Evolutionary conservation across 2,329 filamentous ascomycete species (phyloP), one percentile per base, ranked within the genome.

Genomic region (Nigrospora osmanthi): DNA sequence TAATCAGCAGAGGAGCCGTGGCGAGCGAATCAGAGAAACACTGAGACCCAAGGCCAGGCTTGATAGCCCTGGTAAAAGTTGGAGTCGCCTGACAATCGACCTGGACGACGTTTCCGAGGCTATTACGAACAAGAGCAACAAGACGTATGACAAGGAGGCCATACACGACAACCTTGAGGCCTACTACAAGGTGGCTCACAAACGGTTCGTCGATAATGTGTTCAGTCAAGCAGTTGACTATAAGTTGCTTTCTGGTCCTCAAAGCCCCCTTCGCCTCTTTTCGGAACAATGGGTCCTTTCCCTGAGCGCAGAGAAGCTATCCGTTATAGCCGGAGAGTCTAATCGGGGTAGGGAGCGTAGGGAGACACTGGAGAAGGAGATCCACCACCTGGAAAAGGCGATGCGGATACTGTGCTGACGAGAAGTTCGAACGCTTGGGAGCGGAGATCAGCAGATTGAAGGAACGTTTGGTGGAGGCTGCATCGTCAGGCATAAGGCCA

Each of bases 1-100:
- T 23, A 42, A 37, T 4, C 46, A 54, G 0, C 48, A 54, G n/a
- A 35, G n/a, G 12, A 35, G 33, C 33, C n/a, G n/a, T 35, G n/a
- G 33, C n/a, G n/a, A 35, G 12, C 33, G 33, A 35, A 35, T 35
- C 33, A 35, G 33, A 15, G 33, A 35, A 13, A 35, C 33, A 13
- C 33, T 35, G 33, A 35, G 12, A 15, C 33, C 33, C n/a, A 13
- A 13, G 12, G 33, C 33, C 33, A 13, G n/a, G 33, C 12, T 13
- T 13, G 33, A 35, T 23, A 23, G 19, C 19, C 19, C 19, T 15
- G 33, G n/a, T 15, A 35, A 15, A 13, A 35, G n/a, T 13, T 35
- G 33, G 33, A 15, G 33, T 35, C 12, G 33, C 12, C 33, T 35
- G 12, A 35, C n/a, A 13, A 15, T 35, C n/a, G n/a, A 35, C 33